phyloP scores from a whole-genome alignment of 1,284 basidiomycete species.

The Earliella scabrosa region DNA sequence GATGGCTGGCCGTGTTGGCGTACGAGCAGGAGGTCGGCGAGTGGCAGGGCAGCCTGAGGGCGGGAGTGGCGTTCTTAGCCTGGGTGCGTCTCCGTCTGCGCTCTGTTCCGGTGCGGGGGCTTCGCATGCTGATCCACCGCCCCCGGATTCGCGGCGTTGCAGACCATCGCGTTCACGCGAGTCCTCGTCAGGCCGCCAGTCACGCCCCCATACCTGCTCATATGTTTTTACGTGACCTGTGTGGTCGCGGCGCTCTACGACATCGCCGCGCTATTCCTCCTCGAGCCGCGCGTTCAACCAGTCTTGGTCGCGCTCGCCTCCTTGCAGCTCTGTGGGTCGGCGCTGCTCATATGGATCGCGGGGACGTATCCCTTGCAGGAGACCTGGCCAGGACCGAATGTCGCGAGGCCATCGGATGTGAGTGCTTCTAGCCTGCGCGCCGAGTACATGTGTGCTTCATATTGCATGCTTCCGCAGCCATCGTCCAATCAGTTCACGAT shows the following conservation, averaged over 20 bases:
- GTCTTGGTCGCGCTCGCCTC: conserved; percentile 32
- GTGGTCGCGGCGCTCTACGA: conserved; percentile 41
- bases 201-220: conserved; percentile 57
- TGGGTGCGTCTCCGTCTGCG: conserved; percentile 30
- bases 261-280: conserved; percentile 32
- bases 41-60: conserved; percentile 15
- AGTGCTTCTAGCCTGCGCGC: conserved; percentile 21
- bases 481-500: conserved; percentile 55
- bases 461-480: conserved; percentile 37
- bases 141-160: not conserved
- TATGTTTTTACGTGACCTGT: conserved; percentile 47
- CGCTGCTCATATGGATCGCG: conserved; percentile 49
- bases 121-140: not conserved
- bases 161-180: conserved; percentile 50
- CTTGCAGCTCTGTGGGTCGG: conserved; percentile 39
- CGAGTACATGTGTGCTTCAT: not conserved
- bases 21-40: conserved; percentile 37
- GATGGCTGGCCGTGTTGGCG: conserved; percentile 39
- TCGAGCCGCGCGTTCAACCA: conserved; percentile 20
- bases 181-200: conserved; percentile 44
- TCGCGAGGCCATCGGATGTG: conserved; percentile 53
- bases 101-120: not conserved
- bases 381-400: conserved; percentile 47
- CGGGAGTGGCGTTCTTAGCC: conserved; percentile 25
- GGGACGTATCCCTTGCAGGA: conserved; percentile 56